Percentiles rank a stretch among this genome's conserved stretches.
These are phyloP conservation scores for Aciculoconidium aculeatum DNA, from an alignment of 805 yeast species.

Conservation along the genomic window DNA sequence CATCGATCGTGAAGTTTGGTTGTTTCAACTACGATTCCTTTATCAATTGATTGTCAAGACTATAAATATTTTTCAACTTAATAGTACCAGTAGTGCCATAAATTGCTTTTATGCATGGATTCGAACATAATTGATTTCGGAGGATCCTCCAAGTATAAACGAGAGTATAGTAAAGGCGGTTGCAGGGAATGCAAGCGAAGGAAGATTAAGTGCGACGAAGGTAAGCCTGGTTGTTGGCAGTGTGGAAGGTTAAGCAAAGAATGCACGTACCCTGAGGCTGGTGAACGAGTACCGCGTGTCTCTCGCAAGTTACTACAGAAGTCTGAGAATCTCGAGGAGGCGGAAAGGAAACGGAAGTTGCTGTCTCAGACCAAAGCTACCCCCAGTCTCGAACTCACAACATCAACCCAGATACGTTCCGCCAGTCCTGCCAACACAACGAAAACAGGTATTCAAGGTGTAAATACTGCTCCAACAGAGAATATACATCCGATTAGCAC, in stretches of 20 bases:
- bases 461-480: not conserved
- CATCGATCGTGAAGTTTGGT: no score
- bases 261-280: slow-evolving; percentile 32
- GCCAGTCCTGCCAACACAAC: not conserved
- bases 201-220: slow-evolving; percentile 38
- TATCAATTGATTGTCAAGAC: no score
- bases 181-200: slow-evolving; percentile 39
- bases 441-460: not conserved
- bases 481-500: not conserved
- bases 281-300: slow-evolving; percentile 32
- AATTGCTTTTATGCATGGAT: no score
- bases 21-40: no score
- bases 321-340: not conserved
- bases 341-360: not conserved
- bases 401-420: slow-evolving; percentile 2
- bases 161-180: slow-evolving; percentile 32
- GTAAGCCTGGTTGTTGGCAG: slow-evolving; percentile 29
- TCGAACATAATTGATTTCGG: slow-evolving; percentile 12
- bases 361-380: not conserved
- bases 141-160: slow-evolving; percentile 7
- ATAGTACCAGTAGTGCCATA: no score
- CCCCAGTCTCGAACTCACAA: no score
- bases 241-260: slow-evolving; percentile 26
- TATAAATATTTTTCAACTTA: no score
- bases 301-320: slow-evolving; percentile 10